phyloP scores from a whole-genome alignment of 2,329 filamentous ascomycete species.

The Neopestalotiopsis sp. region DNA sequence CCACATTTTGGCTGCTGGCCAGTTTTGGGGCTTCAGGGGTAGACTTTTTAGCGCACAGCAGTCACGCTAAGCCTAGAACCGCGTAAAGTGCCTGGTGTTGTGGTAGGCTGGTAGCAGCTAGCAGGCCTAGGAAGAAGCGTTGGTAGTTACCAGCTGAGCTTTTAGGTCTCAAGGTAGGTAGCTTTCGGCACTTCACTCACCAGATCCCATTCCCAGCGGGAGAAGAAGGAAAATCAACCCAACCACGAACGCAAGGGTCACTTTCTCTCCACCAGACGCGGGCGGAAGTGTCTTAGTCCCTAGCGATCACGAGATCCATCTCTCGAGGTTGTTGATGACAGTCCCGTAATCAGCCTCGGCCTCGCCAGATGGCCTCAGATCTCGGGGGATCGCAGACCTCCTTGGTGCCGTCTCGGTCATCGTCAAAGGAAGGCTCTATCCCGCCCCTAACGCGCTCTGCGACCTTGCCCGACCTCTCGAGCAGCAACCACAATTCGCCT shows the following conservation, averaged over 20 bases:
- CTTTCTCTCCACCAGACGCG: not conserved
- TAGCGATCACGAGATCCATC: not conserved
- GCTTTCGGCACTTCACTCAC: not conserved
- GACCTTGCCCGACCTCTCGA: conserved; percentile 40
- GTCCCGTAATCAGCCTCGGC: not conserved
- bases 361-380: conserved; percentile 5
- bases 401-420: not conserved
- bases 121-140: no score
- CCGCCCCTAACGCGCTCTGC: conserved; percentile 42
- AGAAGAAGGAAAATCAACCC: no score
- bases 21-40: not conserved
- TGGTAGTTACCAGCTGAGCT: not conserved
- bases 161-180: not conserved
- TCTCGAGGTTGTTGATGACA: conserved; percentile 4
- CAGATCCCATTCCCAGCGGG: no score
- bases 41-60: not conserved
- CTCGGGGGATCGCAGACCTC: conserved; percentile 2
- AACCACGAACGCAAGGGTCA: not conserved
- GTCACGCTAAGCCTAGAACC: not conserved
- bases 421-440: conserved; percentile 9
- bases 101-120: no score
- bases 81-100: not conserved
- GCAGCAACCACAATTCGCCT: conserved; percentile 29
- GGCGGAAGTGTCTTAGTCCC: not conserved
- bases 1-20: not conserved